Evolutionary conservation across 208 protist species (phyloP).

Genomic region (Spongospora subterranea): DNA sequence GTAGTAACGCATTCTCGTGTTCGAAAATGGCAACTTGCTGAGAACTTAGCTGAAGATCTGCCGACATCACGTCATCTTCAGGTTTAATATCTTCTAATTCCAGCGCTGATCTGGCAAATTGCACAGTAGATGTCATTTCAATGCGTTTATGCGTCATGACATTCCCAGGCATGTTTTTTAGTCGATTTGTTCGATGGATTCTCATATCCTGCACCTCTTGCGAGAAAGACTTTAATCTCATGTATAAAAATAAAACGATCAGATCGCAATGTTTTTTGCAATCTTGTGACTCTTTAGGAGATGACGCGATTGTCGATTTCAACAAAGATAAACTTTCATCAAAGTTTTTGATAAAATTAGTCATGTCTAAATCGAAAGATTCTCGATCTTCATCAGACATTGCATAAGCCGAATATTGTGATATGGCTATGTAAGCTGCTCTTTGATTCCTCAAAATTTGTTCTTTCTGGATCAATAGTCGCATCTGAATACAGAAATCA

Average conservation of each 20-base stretch:
- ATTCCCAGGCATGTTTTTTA: neutral
- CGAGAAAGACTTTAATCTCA: neutral
- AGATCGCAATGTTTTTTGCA: constrained; percentile 25
- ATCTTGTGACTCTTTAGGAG: neutral
- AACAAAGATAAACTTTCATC: neutral
- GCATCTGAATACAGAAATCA: neutral
- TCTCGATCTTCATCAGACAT: constrained; percentile 15
- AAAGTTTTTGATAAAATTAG: neutral
- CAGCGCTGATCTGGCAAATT: neutral
- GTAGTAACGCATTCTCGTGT: constrained; percentile 18
- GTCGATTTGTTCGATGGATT: neutral
- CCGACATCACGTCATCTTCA: neutral
- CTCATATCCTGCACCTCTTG: constrained; percentile 10
- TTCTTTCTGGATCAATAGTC: neutral
- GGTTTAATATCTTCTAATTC: neutral
- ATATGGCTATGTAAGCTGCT: constrained; percentile 19
- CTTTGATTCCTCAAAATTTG: neutral
- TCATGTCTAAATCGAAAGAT: neutral
- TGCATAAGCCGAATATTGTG: neutral
- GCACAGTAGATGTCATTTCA: neutral
- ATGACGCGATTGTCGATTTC: neutral
- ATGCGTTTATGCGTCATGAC: neutral
- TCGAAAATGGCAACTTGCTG: neutral
- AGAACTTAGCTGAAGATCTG: neutral
- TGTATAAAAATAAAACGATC: constrained; percentile 24